Percentiles rank a stretch among this genome's conserved stretches.
Conservation (phyloP, 176 grass and related monocot genomes). For the Canna indica region DNA sequence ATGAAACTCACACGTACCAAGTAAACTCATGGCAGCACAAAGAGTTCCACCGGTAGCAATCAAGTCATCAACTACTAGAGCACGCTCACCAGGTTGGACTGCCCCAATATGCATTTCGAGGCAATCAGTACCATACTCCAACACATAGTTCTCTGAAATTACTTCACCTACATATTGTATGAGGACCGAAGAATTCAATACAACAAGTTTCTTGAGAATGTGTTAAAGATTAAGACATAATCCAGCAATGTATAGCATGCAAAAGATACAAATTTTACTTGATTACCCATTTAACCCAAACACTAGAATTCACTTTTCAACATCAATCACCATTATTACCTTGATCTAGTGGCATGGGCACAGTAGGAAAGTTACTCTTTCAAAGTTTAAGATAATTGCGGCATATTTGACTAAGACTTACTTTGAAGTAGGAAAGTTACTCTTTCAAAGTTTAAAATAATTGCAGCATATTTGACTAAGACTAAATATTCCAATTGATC, state of each 20-base stretch:
- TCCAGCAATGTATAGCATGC: too few species aligned
- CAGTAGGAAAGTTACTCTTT: too few species aligned
- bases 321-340: too few species aligned
- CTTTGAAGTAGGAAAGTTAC: too few species aligned
- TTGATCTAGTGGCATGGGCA: too few species aligned
- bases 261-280: background rate
- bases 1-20: constrained; percentile 13
- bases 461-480: too few species aligned
- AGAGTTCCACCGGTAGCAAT: constrained; percentile 32
- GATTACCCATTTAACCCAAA: too few species aligned
- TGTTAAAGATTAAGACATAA: background rate
- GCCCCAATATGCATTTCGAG: constrained; percentile 25
- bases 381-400: too few species aligned
- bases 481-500: too few species aligned
- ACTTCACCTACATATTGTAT: constrained; percentile 16
- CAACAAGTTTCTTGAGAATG: background rate
- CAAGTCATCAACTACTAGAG: constrained; percentile 26
- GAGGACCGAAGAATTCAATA: background rate
- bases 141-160: constrained; percentile 23
- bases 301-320: background rate
- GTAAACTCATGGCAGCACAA: constrained; percentile 24
- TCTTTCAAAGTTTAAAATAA: too few species aligned
- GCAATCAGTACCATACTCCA: constrained; percentile 30
- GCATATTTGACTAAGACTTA: too few species aligned
- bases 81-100: constrained; percentile 22